Conservation (phyloP, 331 rosid species). For the Cucumis variabilis region DNA sequence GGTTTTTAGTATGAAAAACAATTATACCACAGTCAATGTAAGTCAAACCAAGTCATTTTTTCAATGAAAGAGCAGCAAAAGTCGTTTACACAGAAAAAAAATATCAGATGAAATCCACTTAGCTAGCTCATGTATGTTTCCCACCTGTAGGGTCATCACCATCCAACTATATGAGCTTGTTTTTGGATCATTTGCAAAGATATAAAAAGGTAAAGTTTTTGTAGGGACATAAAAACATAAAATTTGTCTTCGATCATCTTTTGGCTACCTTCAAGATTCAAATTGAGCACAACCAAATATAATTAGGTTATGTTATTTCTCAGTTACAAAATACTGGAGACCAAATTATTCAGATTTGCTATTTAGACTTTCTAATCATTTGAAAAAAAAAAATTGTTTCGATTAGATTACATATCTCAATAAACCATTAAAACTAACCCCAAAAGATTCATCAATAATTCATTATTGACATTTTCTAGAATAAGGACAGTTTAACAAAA, state of each 20-base stretch:
- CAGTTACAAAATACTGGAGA: not conserved
- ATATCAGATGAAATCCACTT: not conserved
- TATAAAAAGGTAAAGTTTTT: not conserved
- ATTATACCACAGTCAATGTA: not conserved
- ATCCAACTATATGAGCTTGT: not conserved
- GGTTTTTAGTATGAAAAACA: slow-evolving; percentile 56
- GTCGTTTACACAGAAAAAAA: not conserved
- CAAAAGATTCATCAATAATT: not conserved
- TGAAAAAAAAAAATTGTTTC: not conserved
- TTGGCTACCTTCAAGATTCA: not conserved
- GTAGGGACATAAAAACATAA: not conserved
- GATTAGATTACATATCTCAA: not conserved
- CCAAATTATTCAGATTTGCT: not conserved
- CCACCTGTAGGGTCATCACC: not conserved
- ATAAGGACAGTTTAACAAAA: too few species aligned
- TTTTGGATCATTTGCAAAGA: not conserved
- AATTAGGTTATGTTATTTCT: not conserved
- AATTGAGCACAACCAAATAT: not conserved
- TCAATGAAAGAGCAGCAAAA: not conserved
- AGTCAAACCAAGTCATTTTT: not conserved
- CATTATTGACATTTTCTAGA: too few species aligned
- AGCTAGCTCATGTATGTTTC: not conserved
- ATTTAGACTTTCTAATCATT: not conserved
- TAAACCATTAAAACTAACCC: not conserved
- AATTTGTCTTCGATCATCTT: not conserved